Percentiles rank a stretch among this genome's conserved stretches.
phyloP scores from a whole-genome alignment of 768 basidiomycete species.

The Leccinum arenicola region DNA sequence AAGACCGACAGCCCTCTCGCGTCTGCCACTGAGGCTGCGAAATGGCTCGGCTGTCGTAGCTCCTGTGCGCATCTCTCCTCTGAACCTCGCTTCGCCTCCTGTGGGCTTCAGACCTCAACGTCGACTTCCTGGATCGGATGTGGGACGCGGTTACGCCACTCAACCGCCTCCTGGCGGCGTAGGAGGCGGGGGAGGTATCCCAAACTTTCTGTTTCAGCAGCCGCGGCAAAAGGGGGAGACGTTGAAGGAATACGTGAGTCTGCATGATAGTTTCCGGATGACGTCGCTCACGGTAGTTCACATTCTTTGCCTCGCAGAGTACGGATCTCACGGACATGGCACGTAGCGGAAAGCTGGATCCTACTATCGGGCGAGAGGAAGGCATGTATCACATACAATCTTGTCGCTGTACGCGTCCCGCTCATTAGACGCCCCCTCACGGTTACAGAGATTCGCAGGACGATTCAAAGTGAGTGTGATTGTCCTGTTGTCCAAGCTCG shows the following conservation, averaged over 20 bases:
- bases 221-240: slow-evolving; percentile 81
- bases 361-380: slow-evolving; percentile 86
- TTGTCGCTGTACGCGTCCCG: neutral
- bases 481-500: neutral
- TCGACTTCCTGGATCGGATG: neutral
- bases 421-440: neutral
- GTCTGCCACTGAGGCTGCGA: slow-evolving; percentile 17
- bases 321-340: slow-evolving; percentile 84
- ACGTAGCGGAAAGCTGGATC: slow-evolving; percentile 81
- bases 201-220: slow-evolving; percentile 53
- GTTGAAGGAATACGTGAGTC: slow-evolving; percentile 70
- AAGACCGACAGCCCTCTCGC: slow-evolving; percentile 9
- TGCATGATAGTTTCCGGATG: slow-evolving; percentile 7
- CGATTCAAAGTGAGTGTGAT: slow-evolving; percentile 73
- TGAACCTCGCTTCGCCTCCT: neutral
- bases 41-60: slow-evolving; percentile 18
- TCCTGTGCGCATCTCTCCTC: neutral
- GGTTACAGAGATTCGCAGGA: slow-evolving; percentile 75
- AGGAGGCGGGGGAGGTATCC: slow-evolving; percentile 41
- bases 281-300: neutral
- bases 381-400: slow-evolving; percentile 36
- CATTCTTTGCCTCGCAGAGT: slow-evolving; percentile 44
- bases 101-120: neutral
- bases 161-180: slow-evolving; percentile 41
- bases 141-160: slow-evolving; percentile 43